A percentile compares a stretch with the other conserved stretches of the same genome.
phyloP scores from a whole-genome alignment of 352 stramenopile genomes.

The Thraustochytrium sp. region DNA sequence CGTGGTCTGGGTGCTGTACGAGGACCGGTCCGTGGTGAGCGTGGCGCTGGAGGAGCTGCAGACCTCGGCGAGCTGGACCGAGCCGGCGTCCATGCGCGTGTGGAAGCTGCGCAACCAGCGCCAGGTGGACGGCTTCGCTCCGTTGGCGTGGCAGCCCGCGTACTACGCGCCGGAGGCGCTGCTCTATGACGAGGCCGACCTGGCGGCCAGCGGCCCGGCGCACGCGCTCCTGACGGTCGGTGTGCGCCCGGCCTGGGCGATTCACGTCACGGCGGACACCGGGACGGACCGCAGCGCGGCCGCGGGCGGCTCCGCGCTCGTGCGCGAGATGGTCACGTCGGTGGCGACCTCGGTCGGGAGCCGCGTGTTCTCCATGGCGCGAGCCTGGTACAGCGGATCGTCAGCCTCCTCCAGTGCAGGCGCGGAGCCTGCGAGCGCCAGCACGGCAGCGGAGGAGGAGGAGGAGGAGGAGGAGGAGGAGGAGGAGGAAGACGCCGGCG shows the following conservation, averaged over 20 bases:
- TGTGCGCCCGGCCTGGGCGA: neutral
- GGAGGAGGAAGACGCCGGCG: neutral
- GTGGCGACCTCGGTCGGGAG: neutral
- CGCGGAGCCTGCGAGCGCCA: too few species aligned
- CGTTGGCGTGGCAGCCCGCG: neutral
- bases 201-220: neutral
- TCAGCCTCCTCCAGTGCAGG: too few species aligned
- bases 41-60: neutral
- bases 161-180: neutral
- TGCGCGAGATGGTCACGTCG: neutral
- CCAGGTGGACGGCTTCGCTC: neutral
- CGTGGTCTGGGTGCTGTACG: conserved; percentile 14
- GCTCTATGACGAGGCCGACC: neutral
- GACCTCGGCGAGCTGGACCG: neutral
- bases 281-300: neutral
- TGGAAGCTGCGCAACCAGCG: neutral
- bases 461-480: neutral
- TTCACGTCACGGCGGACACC: neutral
- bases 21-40: neutral
- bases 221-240: neutral
- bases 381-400: neutral
- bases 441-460: neutral
- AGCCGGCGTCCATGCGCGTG: neutral
- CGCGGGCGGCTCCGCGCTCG: neutral
- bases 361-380: neutral